Base-by-base conservation (phyloP, 2,329 filamentous ascomycete species). In the Neonectria neomacrospora region DNA sequence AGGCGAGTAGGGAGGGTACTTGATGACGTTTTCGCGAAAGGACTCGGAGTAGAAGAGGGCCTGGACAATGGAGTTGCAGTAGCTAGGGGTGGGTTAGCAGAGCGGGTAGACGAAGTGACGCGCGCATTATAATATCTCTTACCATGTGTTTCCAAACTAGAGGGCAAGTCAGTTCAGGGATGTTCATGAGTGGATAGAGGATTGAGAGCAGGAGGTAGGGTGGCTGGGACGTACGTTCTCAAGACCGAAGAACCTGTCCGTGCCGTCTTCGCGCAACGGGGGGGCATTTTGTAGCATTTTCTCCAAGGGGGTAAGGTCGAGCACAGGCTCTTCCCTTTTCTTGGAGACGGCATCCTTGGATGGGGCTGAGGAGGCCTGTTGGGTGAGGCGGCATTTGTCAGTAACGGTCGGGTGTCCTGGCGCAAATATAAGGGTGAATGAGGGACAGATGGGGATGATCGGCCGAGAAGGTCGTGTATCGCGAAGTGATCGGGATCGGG, bases 61-160 rank as follows among this genome's bases (percentile, higher is more conserved):
- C 82, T 99, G 96, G 62, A 99, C 88, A 74, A 99, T 97, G 14
- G 96, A 99, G 80, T 99, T 99, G 82, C 93, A 97, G 81, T 99
- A 99, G 78, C 95, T 98, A 79, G 42, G 39, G 10, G 12, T 20
- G 37, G 37, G 71, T 78, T 48, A 78, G 69, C 47, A 42, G 16
- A 30, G 34, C 9, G 51, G 37, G 18, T 32, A 39, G 54, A 30
- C 55, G 48, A n/a, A 51, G 50, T 32, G 50, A 18, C 26, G 56
- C 41, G 52, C 60, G 64, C 34, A 32, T 56, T 37, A 50, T 47
- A 44, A 50, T 47, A 44, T n/a, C 48, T 71, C 82, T 75, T 91
- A 97, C 94, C 95, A 98, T 77, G 95, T 98, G 77, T 97, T 98
- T 76, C 95, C 95, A 82, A 97, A 97, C 94, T 97, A 79, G 56